Evolutionary conservation across 2,329 filamentous ascomycete genomes (phyloP), one percentile per base, ranked within the genome.

Genomic region (Cladophialophora chaetospira): DNA sequence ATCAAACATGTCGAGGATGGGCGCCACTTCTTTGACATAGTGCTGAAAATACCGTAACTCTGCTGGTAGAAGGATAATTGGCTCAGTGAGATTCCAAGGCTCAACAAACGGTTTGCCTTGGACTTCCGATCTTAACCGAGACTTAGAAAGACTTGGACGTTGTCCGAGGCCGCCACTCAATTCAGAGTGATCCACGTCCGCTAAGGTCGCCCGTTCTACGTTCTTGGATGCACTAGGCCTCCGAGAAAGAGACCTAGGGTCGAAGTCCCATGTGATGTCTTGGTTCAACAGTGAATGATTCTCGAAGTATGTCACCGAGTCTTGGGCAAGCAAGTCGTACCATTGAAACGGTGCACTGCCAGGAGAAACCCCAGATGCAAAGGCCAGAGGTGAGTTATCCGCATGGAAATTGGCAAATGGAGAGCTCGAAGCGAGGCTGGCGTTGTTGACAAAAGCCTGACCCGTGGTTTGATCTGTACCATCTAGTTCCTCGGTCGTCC

Each of bases 1-100:
- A 60, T 79, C 76, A 52, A 73, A 75, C 1, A 78, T 65, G 58
- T 79, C 77, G 4, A 50, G 29, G 29, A 33, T 6, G 13, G 29
- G 29, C 6, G 8, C 29, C 6, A 33, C 29, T 6, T 8, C 29
- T 6, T 33, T 13, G 13, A 33, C 29, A 33, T 33, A 33, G 29
- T 33, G 29, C 13, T 33, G 29, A 33, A 33, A 13, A 33, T 33
- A 33, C 6, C 13, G 8, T 33, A 13, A 6, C 13, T 33, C 29
- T 6, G 8, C 8, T 6, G 29, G 6, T 6, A 13, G 6, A 6
- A 33, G 29, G 29, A 13, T 8, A 33, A 33, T 33, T 6, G 29
- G 29, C 8, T 33, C 29, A 33, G 29, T 8, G 6, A 13, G 6
- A 13, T 33, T 33, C 29, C 29, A 33, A 6, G 29, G 29, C 8